phyloP scores from a whole-genome alignment of 345 rosid species.

The Draba incana region DNA sequence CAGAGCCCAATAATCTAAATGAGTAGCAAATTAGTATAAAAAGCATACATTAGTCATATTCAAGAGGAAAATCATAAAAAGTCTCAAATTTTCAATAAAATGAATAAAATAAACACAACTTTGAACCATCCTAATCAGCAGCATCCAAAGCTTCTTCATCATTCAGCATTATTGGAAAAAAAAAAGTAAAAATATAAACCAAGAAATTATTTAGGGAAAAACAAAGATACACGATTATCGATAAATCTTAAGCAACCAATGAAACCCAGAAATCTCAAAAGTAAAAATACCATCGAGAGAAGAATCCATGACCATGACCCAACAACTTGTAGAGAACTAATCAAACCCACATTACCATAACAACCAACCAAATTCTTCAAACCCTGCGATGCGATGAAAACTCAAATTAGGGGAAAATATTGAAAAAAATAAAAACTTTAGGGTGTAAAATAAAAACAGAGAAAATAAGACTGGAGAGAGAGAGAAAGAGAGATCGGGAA shows the following conservation, averaged over 20 bases:
- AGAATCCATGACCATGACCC: conserved; percentile 43
- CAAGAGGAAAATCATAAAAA: conserved; percentile 10
- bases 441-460: conserved; percentile 21
- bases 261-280: conserved; percentile 30
- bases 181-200: background rate
- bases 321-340: conserved; percentile 28
- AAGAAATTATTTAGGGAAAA: background rate
- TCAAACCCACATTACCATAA: conserved; percentile 39
- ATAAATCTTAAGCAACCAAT: conserved; percentile 34
- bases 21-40: conserved; percentile 20
- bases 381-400: conserved; percentile 27
- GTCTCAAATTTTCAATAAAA: conserved; percentile 24
- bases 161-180: background rate
- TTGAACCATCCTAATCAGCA: conserved; percentile 28
- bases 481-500: conserved; percentile 34
- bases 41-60: conserved; percentile 1
- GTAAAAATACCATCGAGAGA: conserved; percentile 34
- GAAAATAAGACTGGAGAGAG: conserved; percentile 1
- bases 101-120: conserved; percentile 22
- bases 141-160: conserved; percentile 36
- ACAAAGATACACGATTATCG: conserved; percentile 28
- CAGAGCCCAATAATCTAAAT: conserved; percentile 20
- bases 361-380: conserved; percentile 23
- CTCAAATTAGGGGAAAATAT: background rate
- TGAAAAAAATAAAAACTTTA: background rate